Conservation (phyloP, 352 stramenopile genomes). For the Phytophthora brassicae region DNA sequence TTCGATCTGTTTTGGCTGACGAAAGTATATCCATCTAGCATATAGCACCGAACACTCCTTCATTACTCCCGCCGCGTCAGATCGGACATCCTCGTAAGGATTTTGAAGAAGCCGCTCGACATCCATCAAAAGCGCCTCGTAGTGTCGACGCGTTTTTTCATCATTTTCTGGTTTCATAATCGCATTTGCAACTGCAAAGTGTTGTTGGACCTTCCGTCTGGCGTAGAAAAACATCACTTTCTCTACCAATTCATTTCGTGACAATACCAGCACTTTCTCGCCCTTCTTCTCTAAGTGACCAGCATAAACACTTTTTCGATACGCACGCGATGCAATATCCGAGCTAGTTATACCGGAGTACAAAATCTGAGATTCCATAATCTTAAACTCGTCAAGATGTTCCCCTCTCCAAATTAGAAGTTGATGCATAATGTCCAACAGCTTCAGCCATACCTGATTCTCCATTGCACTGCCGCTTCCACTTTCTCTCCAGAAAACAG, state of each 20-base stretch:
- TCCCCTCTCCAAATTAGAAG: slow-evolving; percentile 62
- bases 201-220: slow-evolving; percentile 59
- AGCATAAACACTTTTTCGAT: slow-evolving; percentile 28
- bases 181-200: slow-evolving; percentile 58
- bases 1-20: slow-evolving; percentile 44
- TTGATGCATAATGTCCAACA: slow-evolving; percentile 51
- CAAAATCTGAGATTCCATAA: slow-evolving; percentile 52
- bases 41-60: slow-evolving; percentile 57
- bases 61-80: slow-evolving; percentile 43
- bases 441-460: slow-evolving; percentile 52
- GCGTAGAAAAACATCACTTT: slow-evolving; percentile 61
- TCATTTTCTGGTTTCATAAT: slow-evolving; percentile 32
- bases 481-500: slow-evolving; percentile 54
- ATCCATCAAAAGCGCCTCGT: slow-evolving; percentile 49
- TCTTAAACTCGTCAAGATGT: slow-evolving; percentile 38
- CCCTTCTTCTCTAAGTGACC: slow-evolving; percentile 1
- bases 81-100: slow-evolving; percentile 55
- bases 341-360: slow-evolving; percentile 53
- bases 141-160: slow-evolving; percentile 23
- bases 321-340: slow-evolving; percentile 52
- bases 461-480: slow-evolving; percentile 49
- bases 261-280: slow-evolving; percentile 42
- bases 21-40: slow-evolving; percentile 50
- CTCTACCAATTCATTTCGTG: slow-evolving; percentile 74
- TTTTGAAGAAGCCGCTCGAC: slow-evolving; percentile 57